Evolutionary conservation across 225 moss, liverwort and hornwort genomes (phyloP).

Genomic region (Pseudisothecium myosuroides): DNA sequence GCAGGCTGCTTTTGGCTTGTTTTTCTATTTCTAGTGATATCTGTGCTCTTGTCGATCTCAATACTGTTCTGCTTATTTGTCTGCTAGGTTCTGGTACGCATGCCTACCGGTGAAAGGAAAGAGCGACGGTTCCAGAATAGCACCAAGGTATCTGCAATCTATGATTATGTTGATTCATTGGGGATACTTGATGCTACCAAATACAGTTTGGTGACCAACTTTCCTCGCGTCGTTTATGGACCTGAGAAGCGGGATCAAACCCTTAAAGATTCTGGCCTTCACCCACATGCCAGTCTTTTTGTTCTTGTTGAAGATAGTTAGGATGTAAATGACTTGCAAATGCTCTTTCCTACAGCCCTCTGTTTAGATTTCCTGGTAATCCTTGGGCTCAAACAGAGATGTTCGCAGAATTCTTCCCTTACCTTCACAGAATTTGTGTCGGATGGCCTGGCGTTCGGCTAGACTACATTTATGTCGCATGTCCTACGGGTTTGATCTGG

Average conservation of each 20-base stretch:
- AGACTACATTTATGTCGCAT: background rate
- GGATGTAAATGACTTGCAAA: slow-evolving; percentile 13
- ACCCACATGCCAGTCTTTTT: slow-evolving; percentile 93
- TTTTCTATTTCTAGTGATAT: background rate
- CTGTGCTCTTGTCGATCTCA: background rate
- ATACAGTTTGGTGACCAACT: slow-evolving; percentile 89
- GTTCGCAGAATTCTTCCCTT: slow-evolving; percentile 3
- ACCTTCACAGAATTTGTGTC: slow-evolving; percentile 12
- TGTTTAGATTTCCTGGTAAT: slow-evolving; percentile 12
- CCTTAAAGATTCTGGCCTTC: slow-evolving; percentile 75
- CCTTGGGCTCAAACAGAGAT: slow-evolving; percentile 22
- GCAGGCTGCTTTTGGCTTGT: background rate
- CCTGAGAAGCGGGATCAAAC: slow-evolving; percentile 64
- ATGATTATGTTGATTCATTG: slow-evolving; percentile 90
- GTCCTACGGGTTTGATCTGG: background rate
- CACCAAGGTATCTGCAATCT: slow-evolving; percentile 61
- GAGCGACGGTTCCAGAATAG: slow-evolving; percentile 72
- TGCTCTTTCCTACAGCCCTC: background rate
- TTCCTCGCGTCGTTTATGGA: slow-evolving; percentile 87
- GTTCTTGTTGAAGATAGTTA: slow-evolving; percentile 76
- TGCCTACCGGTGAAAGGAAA: slow-evolving; percentile 90
- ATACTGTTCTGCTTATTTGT: background rate
- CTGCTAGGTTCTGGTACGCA: slow-evolving; percentile 72
- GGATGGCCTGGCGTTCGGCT: slow-evolving; percentile 13
- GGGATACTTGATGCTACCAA: slow-evolving; percentile 63